These are phyloP conservation scores for Primulina eburnea DNA, from an alignment of 257 asterid genomes.

Conservation along the genomic window DNA sequence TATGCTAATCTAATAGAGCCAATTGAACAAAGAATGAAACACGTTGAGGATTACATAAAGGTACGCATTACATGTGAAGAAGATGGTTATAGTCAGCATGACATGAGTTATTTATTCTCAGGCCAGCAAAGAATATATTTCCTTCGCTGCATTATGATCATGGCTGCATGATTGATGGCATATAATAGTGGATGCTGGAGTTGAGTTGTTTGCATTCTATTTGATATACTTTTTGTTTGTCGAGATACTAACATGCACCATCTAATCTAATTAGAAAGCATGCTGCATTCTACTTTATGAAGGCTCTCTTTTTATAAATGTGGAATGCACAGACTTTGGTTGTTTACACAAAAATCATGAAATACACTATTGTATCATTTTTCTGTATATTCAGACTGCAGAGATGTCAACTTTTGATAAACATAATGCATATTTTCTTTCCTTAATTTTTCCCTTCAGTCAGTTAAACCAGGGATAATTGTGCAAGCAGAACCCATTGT, in stretches of 20 bases:
- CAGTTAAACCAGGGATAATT: constrained; percentile 65
- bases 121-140: background rate
- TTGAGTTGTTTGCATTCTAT: constrained; percentile 15
- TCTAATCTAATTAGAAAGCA: constrained; percentile 18
- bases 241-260: background rate
- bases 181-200: constrained; percentile 5
- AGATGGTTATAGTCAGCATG: constrained; percentile 11
- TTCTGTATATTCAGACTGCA: constrained; percentile 17
- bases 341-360: constrained; percentile 7
- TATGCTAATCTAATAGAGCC: constrained; percentile 68
- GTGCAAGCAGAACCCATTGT: constrained; percentile 74
- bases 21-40: constrained; percentile 58
- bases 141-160: constrained; percentile 3
- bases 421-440: constrained; percentile 13
- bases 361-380: background rate
- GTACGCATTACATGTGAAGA: constrained; percentile 29
- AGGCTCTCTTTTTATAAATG: constrained; percentile 5
- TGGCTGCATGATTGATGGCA: background rate
- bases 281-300: constrained; percentile 1
- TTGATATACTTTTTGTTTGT: background rate
- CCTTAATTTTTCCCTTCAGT: constrained; percentile 42
- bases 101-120: constrained; percentile 4
- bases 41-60: constrained; percentile 76
- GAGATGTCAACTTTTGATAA: constrained; percentile 21
- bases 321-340: background rate